Conservation (phyloP, 495 filamentous ascomycete species). For the Aspergillus avenaceus region DNA sequence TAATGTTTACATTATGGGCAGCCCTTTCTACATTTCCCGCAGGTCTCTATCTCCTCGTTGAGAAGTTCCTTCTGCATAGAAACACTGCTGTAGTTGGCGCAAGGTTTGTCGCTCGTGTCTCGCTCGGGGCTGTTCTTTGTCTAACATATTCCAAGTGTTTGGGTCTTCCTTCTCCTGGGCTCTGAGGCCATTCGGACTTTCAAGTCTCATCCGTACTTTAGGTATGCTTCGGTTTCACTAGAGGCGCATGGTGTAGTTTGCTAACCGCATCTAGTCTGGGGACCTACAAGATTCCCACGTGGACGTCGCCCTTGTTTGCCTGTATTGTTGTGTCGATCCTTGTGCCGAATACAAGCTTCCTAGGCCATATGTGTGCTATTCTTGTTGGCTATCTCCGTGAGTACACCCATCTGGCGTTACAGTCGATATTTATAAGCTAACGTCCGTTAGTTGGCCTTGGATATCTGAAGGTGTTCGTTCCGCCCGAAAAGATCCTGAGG, state of each 20-base stretch:
- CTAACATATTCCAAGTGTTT: slow-evolving; percentile 55
- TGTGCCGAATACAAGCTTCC: slow-evolving; percentile 72
- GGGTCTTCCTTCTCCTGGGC: slow-evolving; percentile 84
- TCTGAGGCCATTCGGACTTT: slow-evolving; percentile 81
- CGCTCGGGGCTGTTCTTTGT: not conserved
- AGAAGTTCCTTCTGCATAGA: slow-evolving; percentile 58
- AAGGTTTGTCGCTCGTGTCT: slow-evolving; percentile 51
- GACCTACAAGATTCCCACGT: slow-evolving; percentile 79
- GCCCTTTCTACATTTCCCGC: slow-evolving; percentile 79
- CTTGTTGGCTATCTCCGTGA: slow-evolving; percentile 80
- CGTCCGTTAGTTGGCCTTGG: slow-evolving; percentile 67
- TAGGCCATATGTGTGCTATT: slow-evolving; percentile 83
- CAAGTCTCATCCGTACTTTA: slow-evolving; percentile 69
- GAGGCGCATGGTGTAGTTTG: not conserved
- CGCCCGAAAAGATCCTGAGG: slow-evolving; percentile 73
- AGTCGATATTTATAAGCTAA: no score
- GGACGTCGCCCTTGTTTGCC: slow-evolving; percentile 77
- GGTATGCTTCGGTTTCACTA: slow-evolving; percentile 23
- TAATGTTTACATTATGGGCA: slow-evolving; percentile 27
- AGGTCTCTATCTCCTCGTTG: slow-evolving; percentile 64
- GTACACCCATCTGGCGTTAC: slow-evolving; percentile 15
- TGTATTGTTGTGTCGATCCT: slow-evolving; percentile 68
- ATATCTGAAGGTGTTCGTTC: slow-evolving; percentile 79
- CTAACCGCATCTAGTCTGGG: slow-evolving; percentile 36
- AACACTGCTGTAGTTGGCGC: slow-evolving; percentile 75